Conservation (phyloP, 2,329 filamentous ascomycete genomes). For the Hymenoscyphus scutula region DNA sequence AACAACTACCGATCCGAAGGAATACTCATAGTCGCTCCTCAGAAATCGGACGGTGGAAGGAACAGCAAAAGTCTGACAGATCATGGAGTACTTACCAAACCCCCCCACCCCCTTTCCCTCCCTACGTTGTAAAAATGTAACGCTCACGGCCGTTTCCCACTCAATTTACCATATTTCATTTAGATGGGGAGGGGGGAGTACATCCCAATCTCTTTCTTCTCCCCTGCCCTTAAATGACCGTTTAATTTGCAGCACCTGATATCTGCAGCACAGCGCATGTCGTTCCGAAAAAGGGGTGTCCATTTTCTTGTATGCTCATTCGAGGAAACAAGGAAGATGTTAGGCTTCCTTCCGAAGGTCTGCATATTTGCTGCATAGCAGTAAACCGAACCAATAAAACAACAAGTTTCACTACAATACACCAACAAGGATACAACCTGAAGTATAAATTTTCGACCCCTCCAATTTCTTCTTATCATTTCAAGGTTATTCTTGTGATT, state of each 20-base stretch:
- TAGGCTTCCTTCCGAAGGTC: background rate
- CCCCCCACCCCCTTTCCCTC: too few relatives aligned
- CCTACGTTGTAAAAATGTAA: too few relatives aligned
- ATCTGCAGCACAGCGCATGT: background rate
- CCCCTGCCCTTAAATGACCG: background rate
- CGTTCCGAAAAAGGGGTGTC: background rate
- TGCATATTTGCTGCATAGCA: background rate
- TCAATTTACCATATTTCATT: too few relatives aligned
- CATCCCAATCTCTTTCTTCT: background rate
- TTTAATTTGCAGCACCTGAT: background rate
- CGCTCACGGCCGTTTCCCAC: too few relatives aligned
- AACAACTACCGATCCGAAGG: constrained; percentile 1
- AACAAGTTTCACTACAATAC: background rate
- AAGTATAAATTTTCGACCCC: background rate
- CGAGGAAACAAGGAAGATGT: background rate
- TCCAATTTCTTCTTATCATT: background rate
- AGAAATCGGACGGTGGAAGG: background rate
- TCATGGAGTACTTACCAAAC: too few relatives aligned
- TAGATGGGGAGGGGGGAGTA: too few relatives aligned
- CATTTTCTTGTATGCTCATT: background rate
- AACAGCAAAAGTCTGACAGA: background rate
- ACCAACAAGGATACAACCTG: background rate
- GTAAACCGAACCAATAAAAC: background rate
- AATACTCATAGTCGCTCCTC: background rate
- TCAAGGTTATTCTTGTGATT: background rate